Base-by-base conservation (phyloP, 306 rosid genomes). In the Prunus armeniaca region DNA sequence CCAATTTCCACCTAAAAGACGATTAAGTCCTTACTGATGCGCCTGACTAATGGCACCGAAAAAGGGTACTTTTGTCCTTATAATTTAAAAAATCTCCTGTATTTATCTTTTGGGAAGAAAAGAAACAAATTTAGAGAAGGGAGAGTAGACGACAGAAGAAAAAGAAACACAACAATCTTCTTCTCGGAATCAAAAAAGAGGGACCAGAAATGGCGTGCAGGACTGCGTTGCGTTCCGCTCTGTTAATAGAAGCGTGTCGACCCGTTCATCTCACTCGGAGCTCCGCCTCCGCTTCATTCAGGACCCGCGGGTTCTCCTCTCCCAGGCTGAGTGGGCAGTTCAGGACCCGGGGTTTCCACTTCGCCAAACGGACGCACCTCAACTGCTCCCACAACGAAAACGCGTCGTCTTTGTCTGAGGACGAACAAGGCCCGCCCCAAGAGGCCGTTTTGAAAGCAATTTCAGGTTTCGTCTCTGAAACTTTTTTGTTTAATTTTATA, bases 351-450 rank as follows among this genome's bases (percentile, higher is more conserved):
- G 73, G 71, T 12, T 85, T 87, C 80, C 92, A 83, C 68, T 72
- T 79, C 24, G 60, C 71, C 9, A 80, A 32, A 72, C 82, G 65
- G 76, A 65, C 86, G 47, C 80, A 12, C 30, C 79, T 88, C 58
- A 73, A 78, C 62, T 91, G 92, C 86, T 85, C 91, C 78, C 64
- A 79, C 78, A 74, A 73, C 60, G 93, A 84, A 47, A 73, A 85
- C 52, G 76, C 91, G 1, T 83, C 85, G n/a, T 64, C 83, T 17
- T 82, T 77, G 9, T 45, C 84, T 82, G 91, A 87, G 30, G 98
- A 95, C 69, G 99, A 88, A 69, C 99, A 91, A 78, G 91, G 84
- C 73, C 99, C 98, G 2, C 99, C 99, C 60, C 99, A 92, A 69
- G 97, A 95, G 77, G 97, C 96, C 63, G 86, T 95, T 50, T 85